Conservation (phyloP, 306 rosid species). For the Ormosia semicastrata region DNA sequence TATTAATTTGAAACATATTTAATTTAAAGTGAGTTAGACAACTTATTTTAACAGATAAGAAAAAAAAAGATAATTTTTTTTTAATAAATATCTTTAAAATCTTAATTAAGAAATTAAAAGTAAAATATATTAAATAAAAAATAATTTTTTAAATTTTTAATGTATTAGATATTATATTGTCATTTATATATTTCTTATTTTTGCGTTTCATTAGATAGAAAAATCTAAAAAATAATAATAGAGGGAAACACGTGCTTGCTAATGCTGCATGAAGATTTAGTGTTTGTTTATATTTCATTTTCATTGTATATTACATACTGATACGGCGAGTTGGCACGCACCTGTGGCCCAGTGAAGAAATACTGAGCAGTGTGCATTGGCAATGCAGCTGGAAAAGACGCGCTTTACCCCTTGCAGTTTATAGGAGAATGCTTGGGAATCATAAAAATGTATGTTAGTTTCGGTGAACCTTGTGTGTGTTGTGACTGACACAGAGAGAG, state of each 20-base stretch:
- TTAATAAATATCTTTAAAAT: too few relatives aligned
- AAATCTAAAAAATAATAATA: too few relatives aligned
- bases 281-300: background rate
- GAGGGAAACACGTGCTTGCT: slow-evolving; percentile 11
- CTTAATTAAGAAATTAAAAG: too few relatives aligned
- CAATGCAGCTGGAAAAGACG: slow-evolving; percentile 38
- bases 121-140: too few relatives aligned
- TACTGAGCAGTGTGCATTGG: slow-evolving; percentile 18
- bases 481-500: background rate
- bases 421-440: background rate
- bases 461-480: slow-evolving; percentile 16
- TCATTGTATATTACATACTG: too few relatives aligned
- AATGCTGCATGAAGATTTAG: slow-evolving; percentile 7
- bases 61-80: background rate
- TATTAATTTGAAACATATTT: too few relatives aligned
- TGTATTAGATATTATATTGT: too few relatives aligned
- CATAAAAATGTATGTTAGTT: slow-evolving; percentile 10
- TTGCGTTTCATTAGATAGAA: too few relatives aligned
- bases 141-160: too few relatives aligned
- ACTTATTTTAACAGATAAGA: too few relatives aligned
- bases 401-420: background rate
- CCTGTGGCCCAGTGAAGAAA: slow-evolving; percentile 22
- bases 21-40: too few relatives aligned
- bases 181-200: too few relatives aligned
- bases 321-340: slow-evolving; percentile 28